phyloP scores from a whole-genome alignment of 768 basidiomycete genomes.

The Leccinum subgranulosum region DNA sequence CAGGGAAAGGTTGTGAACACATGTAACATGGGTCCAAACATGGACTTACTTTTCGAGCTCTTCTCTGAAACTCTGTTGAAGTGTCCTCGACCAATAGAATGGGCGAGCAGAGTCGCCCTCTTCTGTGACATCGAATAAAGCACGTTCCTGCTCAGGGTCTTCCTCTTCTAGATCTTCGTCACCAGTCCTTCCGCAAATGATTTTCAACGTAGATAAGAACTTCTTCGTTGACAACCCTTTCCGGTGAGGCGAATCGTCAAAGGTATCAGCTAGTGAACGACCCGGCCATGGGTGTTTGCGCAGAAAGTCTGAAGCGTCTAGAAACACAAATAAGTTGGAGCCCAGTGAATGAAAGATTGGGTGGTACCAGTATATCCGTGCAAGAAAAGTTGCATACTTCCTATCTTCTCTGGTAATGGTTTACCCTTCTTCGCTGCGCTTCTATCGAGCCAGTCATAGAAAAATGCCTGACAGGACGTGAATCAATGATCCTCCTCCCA shows the following conservation, averaged over 20 bases:
- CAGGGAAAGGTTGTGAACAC: slow-evolving; percentile 9
- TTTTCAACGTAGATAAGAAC: slow-evolving; percentile 62
- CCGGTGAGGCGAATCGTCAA: slow-evolving; percentile 79
- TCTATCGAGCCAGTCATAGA: slow-evolving; percentile 89
- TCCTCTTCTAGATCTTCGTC: slow-evolving; percentile 69
- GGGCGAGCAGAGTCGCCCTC: slow-evolving; percentile 50
- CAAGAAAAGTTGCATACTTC: slow-evolving; percentile 87
- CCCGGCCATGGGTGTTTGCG: slow-evolving; percentile 87
- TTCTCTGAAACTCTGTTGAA: slow-evolving; percentile 82
- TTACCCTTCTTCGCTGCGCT: slow-evolving; percentile 82
- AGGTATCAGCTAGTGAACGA: slow-evolving; percentile 78
- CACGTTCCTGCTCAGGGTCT: slow-evolving; percentile 73
- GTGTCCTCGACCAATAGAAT: slow-evolving; percentile 78
- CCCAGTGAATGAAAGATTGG: neutral
- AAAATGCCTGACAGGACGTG: slow-evolving; percentile 61
- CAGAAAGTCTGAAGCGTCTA: slow-evolving; percentile 86
- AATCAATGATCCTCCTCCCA: neutral
- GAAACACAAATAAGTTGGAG: neutral
- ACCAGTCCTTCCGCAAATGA: slow-evolving; percentile 85
- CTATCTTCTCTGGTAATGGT: slow-evolving; percentile 81
- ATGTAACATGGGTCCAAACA: neutral
- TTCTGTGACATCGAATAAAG: slow-evolving; percentile 65
- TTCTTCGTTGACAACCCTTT: slow-evolving; percentile 68
- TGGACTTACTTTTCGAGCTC: slow-evolving; percentile 78
- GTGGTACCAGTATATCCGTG: slow-evolving; percentile 70